Evolutionary conservation across 305 asterid genomes (phyloP).

Genomic region (Fraxinus dipetala): DNA sequence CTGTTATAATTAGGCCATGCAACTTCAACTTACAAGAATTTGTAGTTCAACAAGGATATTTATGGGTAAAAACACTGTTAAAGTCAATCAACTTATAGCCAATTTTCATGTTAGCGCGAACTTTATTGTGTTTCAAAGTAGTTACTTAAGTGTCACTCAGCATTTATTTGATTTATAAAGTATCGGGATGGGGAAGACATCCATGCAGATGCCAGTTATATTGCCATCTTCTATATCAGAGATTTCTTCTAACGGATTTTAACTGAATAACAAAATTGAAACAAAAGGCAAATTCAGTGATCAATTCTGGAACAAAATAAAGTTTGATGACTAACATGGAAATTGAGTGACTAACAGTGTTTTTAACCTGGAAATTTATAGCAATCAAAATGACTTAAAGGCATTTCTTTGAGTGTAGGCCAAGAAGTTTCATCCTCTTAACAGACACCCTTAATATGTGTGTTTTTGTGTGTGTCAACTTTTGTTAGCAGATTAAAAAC

Average conservation of each 20-base stretch:
- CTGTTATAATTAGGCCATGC: not conserved
- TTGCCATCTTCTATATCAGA: not conserved
- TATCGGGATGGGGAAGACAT: not conserved
- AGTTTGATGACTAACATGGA: not conserved
- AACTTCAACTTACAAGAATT: not conserved
- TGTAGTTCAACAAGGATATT: not conserved
- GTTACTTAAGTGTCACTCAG: not conserved
- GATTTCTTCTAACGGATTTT: not conserved
- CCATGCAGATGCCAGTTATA: not conserved
- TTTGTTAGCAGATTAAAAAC: not conserved
- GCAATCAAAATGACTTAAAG: not conserved
- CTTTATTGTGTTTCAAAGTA: not conserved
- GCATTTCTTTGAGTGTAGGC: not conserved
- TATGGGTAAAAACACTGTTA: not conserved
- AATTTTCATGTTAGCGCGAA: not conserved
- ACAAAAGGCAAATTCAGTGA: not conserved
- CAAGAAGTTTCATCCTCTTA: not conserved
- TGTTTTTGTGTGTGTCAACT: not conserved
- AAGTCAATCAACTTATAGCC: not conserved
- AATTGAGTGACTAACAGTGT: not conserved
- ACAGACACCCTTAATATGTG: not conserved
- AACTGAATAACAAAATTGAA: not conserved
- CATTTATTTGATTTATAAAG: not conserved
- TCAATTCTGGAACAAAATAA: not conserved
- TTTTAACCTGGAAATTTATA: not conserved